Percentiles rank a stretch among this genome's conserved stretches.
Evolutionary conservation across 345 rosid species (phyloP).

Genomic region (Microcos paniculata): DNA sequence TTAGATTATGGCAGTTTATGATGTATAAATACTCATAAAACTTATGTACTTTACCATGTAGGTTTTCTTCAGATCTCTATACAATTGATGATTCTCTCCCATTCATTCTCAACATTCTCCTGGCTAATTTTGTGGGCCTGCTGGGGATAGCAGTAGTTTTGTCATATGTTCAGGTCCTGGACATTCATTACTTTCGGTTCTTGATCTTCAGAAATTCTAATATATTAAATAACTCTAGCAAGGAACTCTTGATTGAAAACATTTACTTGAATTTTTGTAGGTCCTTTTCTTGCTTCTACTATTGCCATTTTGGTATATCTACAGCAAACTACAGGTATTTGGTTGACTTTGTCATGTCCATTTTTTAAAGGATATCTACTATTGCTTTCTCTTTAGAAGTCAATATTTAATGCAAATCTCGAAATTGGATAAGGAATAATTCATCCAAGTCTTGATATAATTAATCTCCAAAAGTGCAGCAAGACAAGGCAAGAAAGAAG

Average conservation of each 20-base stretch:
- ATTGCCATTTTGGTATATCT: constrained; percentile 85
- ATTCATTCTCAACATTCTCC: constrained; percentile 86
- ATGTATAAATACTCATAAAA: constrained; percentile 13
- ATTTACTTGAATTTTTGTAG: constrained; percentile 36
- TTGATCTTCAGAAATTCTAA: background rate
- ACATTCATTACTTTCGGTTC: constrained; percentile 16
- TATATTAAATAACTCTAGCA: background rate
- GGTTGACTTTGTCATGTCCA: constrained; percentile 6
- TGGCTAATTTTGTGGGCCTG: constrained; percentile 88
- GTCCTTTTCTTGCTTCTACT: constrained; percentile 76
- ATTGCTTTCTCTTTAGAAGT: too few species aligned
- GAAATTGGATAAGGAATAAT: too few species aligned
- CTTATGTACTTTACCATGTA: constrained; percentile 28
- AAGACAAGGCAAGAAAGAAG: too few species aligned
- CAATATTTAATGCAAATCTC: too few species aligned
- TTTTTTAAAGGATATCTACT: background rate
- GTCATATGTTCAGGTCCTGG: constrained; percentile 81
- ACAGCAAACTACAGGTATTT: constrained; percentile 86
- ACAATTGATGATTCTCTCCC: constrained; percentile 98
- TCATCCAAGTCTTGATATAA: too few species aligned
- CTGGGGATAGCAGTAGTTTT: constrained; percentile 77
- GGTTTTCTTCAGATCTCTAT: constrained; percentile 90
- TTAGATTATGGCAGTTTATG: constrained; percentile 8
- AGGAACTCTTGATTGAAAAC: constrained; percentile 8
- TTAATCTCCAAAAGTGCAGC: too few species aligned